Base-by-base conservation (phyloP, 2,329 filamentous ascomycete species). In the Scytalidium lignicola region DNA sequence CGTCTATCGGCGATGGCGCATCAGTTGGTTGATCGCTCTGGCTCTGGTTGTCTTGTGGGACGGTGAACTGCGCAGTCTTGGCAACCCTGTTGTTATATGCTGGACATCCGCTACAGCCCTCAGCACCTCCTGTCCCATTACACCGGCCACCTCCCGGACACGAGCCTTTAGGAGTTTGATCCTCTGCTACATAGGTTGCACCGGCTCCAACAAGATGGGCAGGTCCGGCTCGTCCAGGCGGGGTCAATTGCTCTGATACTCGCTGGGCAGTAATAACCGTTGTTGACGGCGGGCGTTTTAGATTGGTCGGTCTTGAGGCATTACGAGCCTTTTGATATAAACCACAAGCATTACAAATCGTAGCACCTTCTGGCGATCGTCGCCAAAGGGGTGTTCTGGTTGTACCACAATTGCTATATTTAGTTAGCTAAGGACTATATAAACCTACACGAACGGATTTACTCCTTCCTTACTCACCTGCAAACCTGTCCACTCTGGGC, bases 281-380 rank as follows among this genome's bases (percentile, higher is more conserved):
- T 21, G 77, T 67, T 46, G 74, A 75, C 3, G 82, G 78, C 10
- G 86, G 82, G 53, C 90, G 86, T 70, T 95, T 96, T 50, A 96
- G 73, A 60, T 90, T 96, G 6, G 90, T 93, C 13, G 93, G 93
- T 45, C 93, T 83, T 59, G 89, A 83, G 54, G 92, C 87, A 65
- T 97, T 97, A 57, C 93, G 83, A 9, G 92, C 91, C 68, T 97
- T 97, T 54, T 89, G 76, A 67, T 99, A 99, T 15, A 99, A 77
- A 40, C 93, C 93, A 64, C 93, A 99, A 5, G 93, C 93, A 70
- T 99, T 99, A 72, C 93, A 99, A 52, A 99, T 97, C 22, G 90
- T 96, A 48, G 90, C 87, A 23, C 93, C 93, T 61, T 91, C 85
- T 0, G 92, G 92, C 15, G 92, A 96, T 62, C 93, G 82, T 65